Conservation (phyloP, 805 yeast species). For the Cyberlindnera veronae region DNA sequence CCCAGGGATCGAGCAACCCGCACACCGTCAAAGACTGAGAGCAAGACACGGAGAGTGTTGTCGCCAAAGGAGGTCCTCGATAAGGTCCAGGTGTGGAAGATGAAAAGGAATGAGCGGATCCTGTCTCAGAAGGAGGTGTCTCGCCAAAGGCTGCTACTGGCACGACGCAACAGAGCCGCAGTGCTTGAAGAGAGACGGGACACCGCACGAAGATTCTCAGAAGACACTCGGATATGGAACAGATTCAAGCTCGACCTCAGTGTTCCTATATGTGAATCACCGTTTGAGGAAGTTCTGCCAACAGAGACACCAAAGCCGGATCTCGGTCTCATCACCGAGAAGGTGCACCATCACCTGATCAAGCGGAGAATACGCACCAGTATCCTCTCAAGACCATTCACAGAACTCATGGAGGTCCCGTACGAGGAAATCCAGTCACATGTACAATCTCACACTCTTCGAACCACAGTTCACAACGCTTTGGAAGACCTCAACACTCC, state of each 20-base stretch:
- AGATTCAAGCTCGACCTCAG: constrained; percentile 2
- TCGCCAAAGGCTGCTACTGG: background rate
- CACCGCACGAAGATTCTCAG: constrained; percentile 9
- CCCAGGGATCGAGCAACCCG: background rate
- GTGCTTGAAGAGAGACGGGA: constrained; percentile 7
- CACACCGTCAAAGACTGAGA: background rate
- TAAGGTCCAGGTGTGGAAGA: constrained; percentile 4
- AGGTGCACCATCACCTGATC: background rate
- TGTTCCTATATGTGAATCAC: background rate
- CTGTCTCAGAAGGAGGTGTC: background rate
- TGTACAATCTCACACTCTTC: background rate
- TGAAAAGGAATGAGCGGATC: background rate
- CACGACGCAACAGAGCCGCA: constrained; percentile 4
- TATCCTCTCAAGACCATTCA: background rate
- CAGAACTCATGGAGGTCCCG: background rate
- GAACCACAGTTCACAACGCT: background rate
- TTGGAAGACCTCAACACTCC: background rate
- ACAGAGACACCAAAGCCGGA: background rate
- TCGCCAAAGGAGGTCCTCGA: background rate
- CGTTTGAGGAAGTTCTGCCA: background rate
- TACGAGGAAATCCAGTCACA: constrained; percentile 1
- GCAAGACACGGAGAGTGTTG: background rate
- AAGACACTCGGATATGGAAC: constrained; percentile 5
- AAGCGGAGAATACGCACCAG: background rate
- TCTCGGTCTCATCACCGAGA: background rate